These are phyloP conservation scores for Nemophila menziesii DNA, from an alignment of 257 asterid species.

Conservation along the genomic window DNA sequence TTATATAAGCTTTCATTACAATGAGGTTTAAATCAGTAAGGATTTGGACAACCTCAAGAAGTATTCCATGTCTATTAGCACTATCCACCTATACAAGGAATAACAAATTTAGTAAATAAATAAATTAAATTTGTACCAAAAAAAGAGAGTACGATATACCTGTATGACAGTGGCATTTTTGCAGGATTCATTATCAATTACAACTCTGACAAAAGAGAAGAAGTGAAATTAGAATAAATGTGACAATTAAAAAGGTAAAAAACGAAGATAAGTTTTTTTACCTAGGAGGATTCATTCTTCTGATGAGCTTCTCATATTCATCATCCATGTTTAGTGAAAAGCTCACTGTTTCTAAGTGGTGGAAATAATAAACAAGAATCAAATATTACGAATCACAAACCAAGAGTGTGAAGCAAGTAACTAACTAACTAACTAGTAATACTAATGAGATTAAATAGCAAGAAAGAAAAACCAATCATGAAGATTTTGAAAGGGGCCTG, in stretches of 20 bases:
- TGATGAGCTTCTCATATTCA: constrained; percentile 21
- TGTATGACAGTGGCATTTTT: constrained; percentile 18
- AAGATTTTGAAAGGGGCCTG: constrained; percentile 25
- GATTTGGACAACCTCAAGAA: constrained; percentile 18
- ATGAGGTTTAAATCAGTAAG: constrained; percentile 21
- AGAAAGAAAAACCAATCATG: constrained; percentile 12
- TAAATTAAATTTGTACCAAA: constrained; percentile 1
- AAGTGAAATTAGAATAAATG: constrained; percentile 2
- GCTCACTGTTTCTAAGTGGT: constrained; percentile 5
- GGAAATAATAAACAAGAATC: neutral
- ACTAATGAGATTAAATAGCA: neutral
- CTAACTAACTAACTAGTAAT: neutral
- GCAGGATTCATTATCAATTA: constrained; percentile 18
- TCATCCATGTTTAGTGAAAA: constrained; percentile 20
- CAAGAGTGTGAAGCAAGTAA: constrained; percentile 17
- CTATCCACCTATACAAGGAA: constrained; percentile 18
- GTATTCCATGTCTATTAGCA: constrained; percentile 23
- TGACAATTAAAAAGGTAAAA: neutral
- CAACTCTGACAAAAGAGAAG: constrained; percentile 20
- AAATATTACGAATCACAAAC: constrained; percentile 7
- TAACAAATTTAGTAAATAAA: neutral
- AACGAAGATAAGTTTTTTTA: neutral
- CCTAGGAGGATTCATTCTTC: constrained; percentile 29
- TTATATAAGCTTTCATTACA: constrained; percentile 17
- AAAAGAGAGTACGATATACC: constrained; percentile 10